Evolutionary conservation across 345 rosid species (phyloP).

Genomic region (Anacardium occidentale): DNA sequence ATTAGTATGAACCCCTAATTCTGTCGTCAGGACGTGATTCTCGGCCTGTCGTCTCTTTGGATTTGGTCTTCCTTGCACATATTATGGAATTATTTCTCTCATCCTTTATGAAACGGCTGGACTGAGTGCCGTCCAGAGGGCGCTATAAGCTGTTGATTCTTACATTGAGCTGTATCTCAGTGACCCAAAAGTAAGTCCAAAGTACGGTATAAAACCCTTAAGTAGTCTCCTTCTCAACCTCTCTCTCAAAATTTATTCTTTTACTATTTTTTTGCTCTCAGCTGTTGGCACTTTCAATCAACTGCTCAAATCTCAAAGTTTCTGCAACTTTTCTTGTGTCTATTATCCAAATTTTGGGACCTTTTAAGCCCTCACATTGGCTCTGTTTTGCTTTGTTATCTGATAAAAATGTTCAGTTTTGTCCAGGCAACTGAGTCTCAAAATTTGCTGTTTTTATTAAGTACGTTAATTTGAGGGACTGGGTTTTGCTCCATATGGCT

Average conservation of each 20-base stretch:
- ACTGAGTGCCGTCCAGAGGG: too few species aligned
- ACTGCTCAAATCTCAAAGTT: background rate
- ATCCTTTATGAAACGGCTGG: too few species aligned
- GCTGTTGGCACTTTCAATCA: background rate
- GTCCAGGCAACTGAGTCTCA: too few species aligned
- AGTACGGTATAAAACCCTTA: too few species aligned
- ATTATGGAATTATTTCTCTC: too few species aligned
- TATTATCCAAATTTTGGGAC: background rate
- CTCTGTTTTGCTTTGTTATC: background rate
- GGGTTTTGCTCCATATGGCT: conserved; percentile 44
- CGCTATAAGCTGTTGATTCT: background rate
- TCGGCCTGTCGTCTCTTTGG: too few species aligned
- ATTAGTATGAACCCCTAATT: too few species aligned
- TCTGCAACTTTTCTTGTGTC: background rate
- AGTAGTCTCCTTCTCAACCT: background rate
- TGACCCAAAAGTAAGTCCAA: too few species aligned
- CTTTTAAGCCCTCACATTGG: background rate
- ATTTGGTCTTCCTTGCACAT: too few species aligned
- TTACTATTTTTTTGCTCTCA: background rate
- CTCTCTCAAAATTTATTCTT: background rate
- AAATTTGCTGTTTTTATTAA: background rate
- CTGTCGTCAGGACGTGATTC: too few species aligned
- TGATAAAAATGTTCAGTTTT: too few species aligned
- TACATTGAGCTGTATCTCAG: background rate
- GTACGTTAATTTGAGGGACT: conserved; percentile 12